These are phyloP conservation scores for Chalaropsis ovoidea DNA, from an alignment of 2,329 filamentous ascomycete genomes.

Conservation along the genomic window DNA sequence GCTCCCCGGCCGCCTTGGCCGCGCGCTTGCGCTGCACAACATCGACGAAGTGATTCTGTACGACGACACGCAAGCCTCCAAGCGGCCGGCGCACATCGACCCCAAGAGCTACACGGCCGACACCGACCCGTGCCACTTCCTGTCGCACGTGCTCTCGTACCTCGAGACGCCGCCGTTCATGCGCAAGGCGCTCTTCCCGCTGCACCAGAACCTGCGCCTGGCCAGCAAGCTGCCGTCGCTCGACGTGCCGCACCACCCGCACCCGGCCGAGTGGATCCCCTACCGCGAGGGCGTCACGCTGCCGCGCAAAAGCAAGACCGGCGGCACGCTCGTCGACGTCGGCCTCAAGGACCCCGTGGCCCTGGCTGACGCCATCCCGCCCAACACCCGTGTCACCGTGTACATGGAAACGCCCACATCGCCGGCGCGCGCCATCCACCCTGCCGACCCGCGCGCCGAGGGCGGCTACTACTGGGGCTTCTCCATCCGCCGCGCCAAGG, in stretches of 20 bases:
- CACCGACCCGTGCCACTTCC: conserved; percentile 66
- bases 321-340: conserved; percentile 49
- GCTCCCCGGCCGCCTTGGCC: conserved; percentile 64
- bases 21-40: conserved; percentile 70
- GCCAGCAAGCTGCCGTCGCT: conserved; percentile 65
- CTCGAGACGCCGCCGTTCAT: conserved; percentile 78
- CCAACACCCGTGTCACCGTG: conserved; percentile 63
- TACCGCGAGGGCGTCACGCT: conserved; percentile 70
- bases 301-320: conserved; percentile 31
- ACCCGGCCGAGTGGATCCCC: conserved; percentile 63
- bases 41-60: conserved; percentile 78
- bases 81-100: conserved; percentile 41
- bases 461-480: conserved; percentile 84
- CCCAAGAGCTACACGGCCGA: conserved; percentile 54
- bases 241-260: conserved; percentile 77
- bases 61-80: conserved; percentile 51
- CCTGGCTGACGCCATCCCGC: conserved; percentile 53
- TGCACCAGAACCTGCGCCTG: conserved; percentile 66
- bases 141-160: conserved; percentile 68
- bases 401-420: conserved; percentile 48
- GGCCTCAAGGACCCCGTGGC: conserved; percentile 46
- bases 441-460: conserved; percentile 59
- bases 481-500: conserved; percentile 53
- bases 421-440: conserved; percentile 45
- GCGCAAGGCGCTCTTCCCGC: conserved; percentile 61